phyloP scores from a whole-genome alignment of 805 yeast species.

The Teunomyces aglyptinius region DNA sequence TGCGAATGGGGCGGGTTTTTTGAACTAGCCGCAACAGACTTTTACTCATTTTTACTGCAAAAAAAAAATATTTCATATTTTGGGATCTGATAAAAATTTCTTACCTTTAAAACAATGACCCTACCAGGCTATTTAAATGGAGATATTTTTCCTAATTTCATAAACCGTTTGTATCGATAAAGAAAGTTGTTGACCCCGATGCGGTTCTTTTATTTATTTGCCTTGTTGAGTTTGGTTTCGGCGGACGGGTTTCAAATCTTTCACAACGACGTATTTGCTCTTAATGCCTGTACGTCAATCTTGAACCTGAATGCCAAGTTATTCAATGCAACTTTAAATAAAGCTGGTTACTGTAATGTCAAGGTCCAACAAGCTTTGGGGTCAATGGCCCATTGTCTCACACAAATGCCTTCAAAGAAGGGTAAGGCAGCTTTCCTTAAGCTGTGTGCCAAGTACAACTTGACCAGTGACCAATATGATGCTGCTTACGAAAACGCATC shows the following conservation, averaged over 20 bases:
- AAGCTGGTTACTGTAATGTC: slow-evolving; percentile 31
- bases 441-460: slow-evolving; percentile 14
- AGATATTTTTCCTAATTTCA: neutral
- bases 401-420: slow-evolving; percentile 17
- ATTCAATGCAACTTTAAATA: slow-evolving; percentile 21
- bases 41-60: neutral
- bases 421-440: slow-evolving; percentile 14
- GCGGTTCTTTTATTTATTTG: slow-evolving; percentile 13
- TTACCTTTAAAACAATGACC: neutral
- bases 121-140: neutral
- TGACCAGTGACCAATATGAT: slow-evolving; percentile 32
- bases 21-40: neutral
- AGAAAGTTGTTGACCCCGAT: neutral
- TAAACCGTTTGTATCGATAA: neutral
- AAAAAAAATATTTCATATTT: slow-evolving; percentile 1
- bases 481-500: slow-evolving; percentile 43
- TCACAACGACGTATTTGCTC: slow-evolving; percentile 23
- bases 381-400: slow-evolving; percentile 35
- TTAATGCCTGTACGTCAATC: slow-evolving; percentile 24
- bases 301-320: slow-evolving; percentile 25
- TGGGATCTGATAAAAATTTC: slow-evolving; percentile 9
- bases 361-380: slow-evolving; percentile 40
- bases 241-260: slow-evolving; percentile 1
- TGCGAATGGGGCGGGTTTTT: neutral
- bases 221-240: neutral